Base-by-base conservation (phyloP, 2,329 filamentous ascomycete genomes). In the Chrysoporthe deuterocubensis region DNA sequence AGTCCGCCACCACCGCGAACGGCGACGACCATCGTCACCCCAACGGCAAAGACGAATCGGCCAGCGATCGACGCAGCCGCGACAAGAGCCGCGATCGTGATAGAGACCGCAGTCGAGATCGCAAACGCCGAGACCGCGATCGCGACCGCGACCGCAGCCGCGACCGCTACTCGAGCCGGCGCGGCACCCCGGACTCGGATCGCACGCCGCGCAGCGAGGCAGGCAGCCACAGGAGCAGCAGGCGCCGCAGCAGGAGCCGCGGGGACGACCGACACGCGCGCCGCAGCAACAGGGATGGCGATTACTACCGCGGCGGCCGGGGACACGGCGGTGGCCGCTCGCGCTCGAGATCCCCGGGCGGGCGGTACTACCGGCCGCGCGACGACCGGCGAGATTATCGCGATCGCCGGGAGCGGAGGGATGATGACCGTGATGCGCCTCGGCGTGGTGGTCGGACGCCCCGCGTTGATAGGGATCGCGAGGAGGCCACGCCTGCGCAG, bases 181-280 rank as follows among this genome's bases (percentile, higher is more conserved):
- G 83, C 66, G 84, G 88, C 75, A 88, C 90, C 73, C 83, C 84
- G 68, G 90, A 87, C 78, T 78, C 83, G 72, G 85, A 89, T 71
- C 85, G 88, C 73, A 92, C 90, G 66, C 90, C 90, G 61, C 86
- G 85, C 74, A 94, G 92, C 83, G 92, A 94, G 73, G 85, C 90
- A 75, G 91, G 90, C 78, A 94, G 91, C 82, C 89, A 92, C 80
- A 92, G 90, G 85, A 93, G 92, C 86, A 93, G 91, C 85, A 91
- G 90, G 83, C 91, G 90, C 77, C 87, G 92, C 83, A 93, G 91
- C 81, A 88, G 88, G 81, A 94, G 91, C 79, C 89, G 90, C 76
- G 91, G 93, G 79, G 90, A 91, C 74, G 87, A 89, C 78, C 89
- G 90, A 81, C 87, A 90, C 81, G 87, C 89, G 83, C 90, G 90